Evolutionary conservation across 2,329 filamentous ascomycete genomes (phyloP).

Genomic region (Penicillium sp.): DNA sequence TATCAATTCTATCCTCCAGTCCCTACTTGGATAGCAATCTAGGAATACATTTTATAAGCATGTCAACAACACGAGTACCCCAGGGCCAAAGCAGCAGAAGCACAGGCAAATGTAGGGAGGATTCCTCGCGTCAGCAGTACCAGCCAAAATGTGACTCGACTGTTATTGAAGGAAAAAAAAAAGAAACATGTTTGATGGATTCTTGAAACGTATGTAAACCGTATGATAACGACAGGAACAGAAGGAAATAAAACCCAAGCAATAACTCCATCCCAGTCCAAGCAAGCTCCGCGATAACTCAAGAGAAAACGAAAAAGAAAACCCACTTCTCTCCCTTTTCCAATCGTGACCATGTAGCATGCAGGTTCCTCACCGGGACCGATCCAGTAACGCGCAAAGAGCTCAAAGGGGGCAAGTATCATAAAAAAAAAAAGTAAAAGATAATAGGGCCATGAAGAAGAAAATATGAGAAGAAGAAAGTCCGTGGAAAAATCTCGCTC

Average conservation of each 20-base stretch:
- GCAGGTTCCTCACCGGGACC: conserved; percentile 7
- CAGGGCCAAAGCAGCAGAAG: background rate
- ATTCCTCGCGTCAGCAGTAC: background rate
- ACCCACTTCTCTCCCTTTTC: conserved; percentile 4
- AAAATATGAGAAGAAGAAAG: conserved; percentile 4
- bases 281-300: conserved; percentile 12
- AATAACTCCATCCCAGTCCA: conserved; percentile 24
- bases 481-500: conserved; percentile 13
- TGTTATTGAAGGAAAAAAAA: background rate
- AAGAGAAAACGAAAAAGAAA: conserved; percentile 12
- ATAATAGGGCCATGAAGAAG: background rate
- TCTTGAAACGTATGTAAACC: conserved; percentile 1
- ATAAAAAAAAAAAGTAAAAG: background rate
- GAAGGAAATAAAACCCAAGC: conserved; percentile 1
- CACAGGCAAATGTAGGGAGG: background rate
- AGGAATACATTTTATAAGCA: no score
- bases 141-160: background rate
- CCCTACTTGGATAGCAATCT: no score
- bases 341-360: conserved; percentile 12
- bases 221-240: conserved; percentile 1
- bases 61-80: no score
- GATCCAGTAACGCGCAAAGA: conserved; percentile 6
- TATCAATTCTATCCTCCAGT: no score
- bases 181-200: background rate
- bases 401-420: no score